Evolutionary conservation across 1,139 yeast species (phyloP), one percentile per base, ranked within the genome.

Genomic region (Yamadazyma mexicana): DNA sequence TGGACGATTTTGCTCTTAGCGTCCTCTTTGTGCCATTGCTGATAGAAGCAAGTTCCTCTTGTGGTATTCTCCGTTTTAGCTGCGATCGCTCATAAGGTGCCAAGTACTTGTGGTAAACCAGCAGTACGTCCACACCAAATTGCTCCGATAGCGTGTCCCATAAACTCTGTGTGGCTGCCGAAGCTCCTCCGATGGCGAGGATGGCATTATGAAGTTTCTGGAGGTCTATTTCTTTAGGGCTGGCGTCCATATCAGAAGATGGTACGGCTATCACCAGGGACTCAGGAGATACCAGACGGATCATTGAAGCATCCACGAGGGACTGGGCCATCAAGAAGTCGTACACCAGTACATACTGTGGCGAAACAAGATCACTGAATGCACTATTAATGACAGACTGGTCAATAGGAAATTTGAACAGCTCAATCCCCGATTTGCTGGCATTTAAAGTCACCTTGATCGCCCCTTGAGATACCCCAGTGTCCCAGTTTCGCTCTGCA

Each of bases 401-500:
- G n/a, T 16, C 20, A 15, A 28, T 11, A 15, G 20, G 31, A 28
- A 28, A 28, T 15, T 10, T 14, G 20, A 28, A 28, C 16, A 11
- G 16, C 20, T 9, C 7, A 8, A 28, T 12, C 16, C 5, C 16
- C 6, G 16, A 6, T 6, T 7, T 5, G 22, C 22, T 24, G 16
- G 5, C 16, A 8, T 27, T 22, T 9, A 24, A 4, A 2, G 72
- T 66, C 16, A 88, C 62, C 56, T 86, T 87, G 22, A 87, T 69
- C n/a, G 91, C 92, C 1, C 96, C 96, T 54, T 69, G 74, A 34
- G 65, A 53, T 39, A 58, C 57, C 1, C 88, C 91, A 6, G 65
- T 44, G 4, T 62, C 65, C 17, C 58, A 55, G 18, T 46, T 40
- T 2, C 71, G 62, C 45, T 79, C 83, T 34, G 82, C 69, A 43